Evolutionary conservation across 2,329 filamentous ascomycete genomes (phyloP), one percentile per base, ranked within the genome.

Genomic region (Aspergillus latus): DNA sequence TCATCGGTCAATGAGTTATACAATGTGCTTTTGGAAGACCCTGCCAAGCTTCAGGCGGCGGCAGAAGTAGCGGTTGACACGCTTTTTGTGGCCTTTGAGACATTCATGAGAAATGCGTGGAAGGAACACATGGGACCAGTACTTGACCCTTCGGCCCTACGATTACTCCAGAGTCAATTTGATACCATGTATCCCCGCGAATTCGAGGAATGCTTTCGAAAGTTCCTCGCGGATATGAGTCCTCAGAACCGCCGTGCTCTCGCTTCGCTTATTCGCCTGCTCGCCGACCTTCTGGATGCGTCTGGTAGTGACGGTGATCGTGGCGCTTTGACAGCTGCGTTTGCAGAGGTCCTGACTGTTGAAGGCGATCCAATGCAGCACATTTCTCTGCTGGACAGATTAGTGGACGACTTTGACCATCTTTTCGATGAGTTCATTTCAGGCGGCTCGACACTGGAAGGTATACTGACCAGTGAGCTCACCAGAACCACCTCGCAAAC

Each of bases 241-340:
- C 82, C 82, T 16, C 83, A 85, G 57, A 86, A 85, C 57, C 82
- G 84, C 61, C 84, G 92, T 59, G 92, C 92, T 0, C 90, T 97
- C 62, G 88, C 88, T 37, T 85, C 88, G 0, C 83, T 96, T 49
- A 87, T 97, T 68, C 93, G 91, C 66, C 81, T 97, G 32, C 80
- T 97, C 26, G 89, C 90, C 0, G 91, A 96, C 68, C 78, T 97
- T 30, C 82, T 97, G 5, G 92, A 96, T 62, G 92, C 90, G 2
- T 96, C 92, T 63, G 88, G 88, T 49, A 96, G 96, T 66, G 93
- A 97, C 68, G 89, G 91, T 32, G 93, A 97, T 69, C 84, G 92
- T 47, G 93, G 93, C 48, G 89, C 90, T 16, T 76, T 97, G 64
- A 97, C 92, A 0, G 85, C 90, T 44, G 89, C 91, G 1, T 97